Evolutionary conservation across 1,139 yeast genomes (phyloP).

Genomic region (Zygoascus meyerae): DNA sequence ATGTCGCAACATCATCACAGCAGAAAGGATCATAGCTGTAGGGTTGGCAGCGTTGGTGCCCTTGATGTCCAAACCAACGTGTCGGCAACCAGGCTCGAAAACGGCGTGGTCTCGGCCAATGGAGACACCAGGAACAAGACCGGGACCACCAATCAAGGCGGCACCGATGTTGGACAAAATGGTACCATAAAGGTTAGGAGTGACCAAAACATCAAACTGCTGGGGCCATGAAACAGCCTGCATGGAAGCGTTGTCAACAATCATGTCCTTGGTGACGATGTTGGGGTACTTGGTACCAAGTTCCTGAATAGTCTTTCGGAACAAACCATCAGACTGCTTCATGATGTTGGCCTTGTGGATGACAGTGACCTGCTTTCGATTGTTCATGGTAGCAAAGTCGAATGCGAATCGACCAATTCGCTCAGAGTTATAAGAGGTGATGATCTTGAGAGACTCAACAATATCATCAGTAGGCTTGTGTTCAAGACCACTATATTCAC

Average conservation of each 20-base stretch:
- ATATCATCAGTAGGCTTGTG: constrained; percentile 98
- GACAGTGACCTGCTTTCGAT: constrained; percentile 89
- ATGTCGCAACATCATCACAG: constrained; percentile 93
- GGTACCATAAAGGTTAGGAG: constrained; percentile 97
- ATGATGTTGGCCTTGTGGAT: constrained; percentile 98
- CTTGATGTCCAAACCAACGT: constrained; percentile 94
- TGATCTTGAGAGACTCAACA: constrained; percentile 91
- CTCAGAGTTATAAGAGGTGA: constrained; percentile 92
- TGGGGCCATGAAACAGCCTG: constrained; percentile 98
- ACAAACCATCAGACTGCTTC: constrained; percentile 98
- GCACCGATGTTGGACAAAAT: constrained; percentile 97
- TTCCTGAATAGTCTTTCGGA: constrained; percentile 89
- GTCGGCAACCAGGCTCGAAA: constrained; percentile 99
- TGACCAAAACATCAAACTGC: constrained; percentile 95
- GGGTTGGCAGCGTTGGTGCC: constrained; percentile 97
- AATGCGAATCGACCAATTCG: constrained; percentile 96
- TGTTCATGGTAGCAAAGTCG: constrained; percentile 88
- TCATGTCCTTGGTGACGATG: constrained; percentile 80
- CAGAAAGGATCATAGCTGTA: constrained; percentile 85
- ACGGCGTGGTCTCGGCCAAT: constrained; percentile 97
- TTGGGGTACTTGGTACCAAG: constrained; percentile 89
- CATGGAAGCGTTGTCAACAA: constrained; percentile 98
- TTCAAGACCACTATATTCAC: constrained; percentile 98
- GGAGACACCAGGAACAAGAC: constrained; percentile 97
- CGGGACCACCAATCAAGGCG: constrained; percentile 97